phyloP scores from a whole-genome alignment of 495 filamentous ascomycete species.

The Aspergillus affinis region DNA sequence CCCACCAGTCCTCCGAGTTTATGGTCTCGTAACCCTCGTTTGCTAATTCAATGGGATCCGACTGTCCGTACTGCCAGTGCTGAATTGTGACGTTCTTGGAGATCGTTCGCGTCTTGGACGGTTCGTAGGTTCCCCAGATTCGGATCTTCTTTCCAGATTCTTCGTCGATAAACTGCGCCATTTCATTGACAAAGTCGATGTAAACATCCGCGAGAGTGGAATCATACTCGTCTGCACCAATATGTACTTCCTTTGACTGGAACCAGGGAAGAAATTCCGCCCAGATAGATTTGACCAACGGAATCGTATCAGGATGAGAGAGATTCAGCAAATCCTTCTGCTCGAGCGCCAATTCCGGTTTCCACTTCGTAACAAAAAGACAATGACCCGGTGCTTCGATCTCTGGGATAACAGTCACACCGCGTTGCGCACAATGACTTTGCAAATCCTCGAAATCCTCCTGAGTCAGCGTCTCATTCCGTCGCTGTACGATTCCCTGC shows the following conservation, averaged over 20 bases:
- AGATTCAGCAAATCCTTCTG: slow-evolving; percentile 53
- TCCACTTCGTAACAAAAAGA: slow-evolving; percentile 56
- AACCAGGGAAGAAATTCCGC: slow-evolving; percentile 57
- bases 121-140: slow-evolving; percentile 57
- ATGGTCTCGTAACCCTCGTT: slow-evolving; percentile 43
- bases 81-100: slow-evolving; percentile 48
- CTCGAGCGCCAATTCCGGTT: slow-evolving; percentile 51
- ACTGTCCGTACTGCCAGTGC: slow-evolving; percentile 60
- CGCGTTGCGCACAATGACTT: slow-evolving; percentile 48
- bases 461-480: slow-evolving; percentile 49
- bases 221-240: slow-evolving; percentile 59
- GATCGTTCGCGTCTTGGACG: slow-evolving; percentile 37
- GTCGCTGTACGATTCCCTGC: slow-evolving; percentile 42
- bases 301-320: slow-evolving; percentile 53
- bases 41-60: slow-evolving; percentile 47
- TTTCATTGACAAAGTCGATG: slow-evolving; percentile 53
- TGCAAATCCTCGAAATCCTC: slow-evolving; percentile 52
- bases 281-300: slow-evolving; percentile 54
- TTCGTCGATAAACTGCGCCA: slow-evolving; percentile 43
- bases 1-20: slow-evolving; percentile 60
- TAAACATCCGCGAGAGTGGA: slow-evolving; percentile 50
- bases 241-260: slow-evolving; percentile 55
- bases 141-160: slow-evolving; percentile 46
- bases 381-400: slow-evolving; percentile 56
- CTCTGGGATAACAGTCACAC: slow-evolving; percentile 55